Base-by-base conservation (phyloP, 2,329 filamentous ascomycete species). In the Colletotrichum sp. region DNA sequence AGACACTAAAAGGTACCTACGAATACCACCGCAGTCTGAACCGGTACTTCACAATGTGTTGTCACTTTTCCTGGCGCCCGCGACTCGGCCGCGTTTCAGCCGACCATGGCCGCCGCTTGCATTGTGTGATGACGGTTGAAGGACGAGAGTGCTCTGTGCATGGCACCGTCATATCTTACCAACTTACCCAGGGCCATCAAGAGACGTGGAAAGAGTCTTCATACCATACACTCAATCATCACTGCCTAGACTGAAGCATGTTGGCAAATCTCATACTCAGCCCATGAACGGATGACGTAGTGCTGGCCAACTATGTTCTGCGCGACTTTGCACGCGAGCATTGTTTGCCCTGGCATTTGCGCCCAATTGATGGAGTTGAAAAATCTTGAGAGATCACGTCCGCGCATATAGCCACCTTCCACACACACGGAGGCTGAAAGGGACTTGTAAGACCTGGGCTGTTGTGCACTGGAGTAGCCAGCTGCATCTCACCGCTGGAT, bases 11-110 rank as follows among this genome's bases (percentile, higher is more conserved):
- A 59, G 55, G 44, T 59, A 28, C 55, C 64, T 52, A 55, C 30
- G 28, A 59, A 18, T 39, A 49, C 39, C 18, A 49, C 39, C 39
- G 39, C 39, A 49, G 39, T 49, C 18, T 49, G 39, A 49, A n/a
- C 39, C 18, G 39, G 3, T n/a, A 21, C 44, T 13, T 52, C 44
- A 49, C 44, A 49, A 49, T 30, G 49, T 30, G 68, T 71, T 71
- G 68, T 71, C 30, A 26, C 36, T 60, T 66, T 36, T 52, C 15
- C 8, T 18, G 67, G n/a, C 52, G 32, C 55, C 55, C 62, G 24
- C 69, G 69, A 68, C 55, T 72, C 69, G 69, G 32, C 62, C 52
- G 69, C 63, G 68, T 75, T 75, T 75, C 69, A 75, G 52, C 63
- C 69, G 69, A 63, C 39, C 66, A 32, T 32, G 62, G 63, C 63